These are phyloP conservation scores for Trichoderma harzianum DNA, from an alignment of 2,329 filamentous ascomycete genomes.

Conservation along the genomic window DNA sequence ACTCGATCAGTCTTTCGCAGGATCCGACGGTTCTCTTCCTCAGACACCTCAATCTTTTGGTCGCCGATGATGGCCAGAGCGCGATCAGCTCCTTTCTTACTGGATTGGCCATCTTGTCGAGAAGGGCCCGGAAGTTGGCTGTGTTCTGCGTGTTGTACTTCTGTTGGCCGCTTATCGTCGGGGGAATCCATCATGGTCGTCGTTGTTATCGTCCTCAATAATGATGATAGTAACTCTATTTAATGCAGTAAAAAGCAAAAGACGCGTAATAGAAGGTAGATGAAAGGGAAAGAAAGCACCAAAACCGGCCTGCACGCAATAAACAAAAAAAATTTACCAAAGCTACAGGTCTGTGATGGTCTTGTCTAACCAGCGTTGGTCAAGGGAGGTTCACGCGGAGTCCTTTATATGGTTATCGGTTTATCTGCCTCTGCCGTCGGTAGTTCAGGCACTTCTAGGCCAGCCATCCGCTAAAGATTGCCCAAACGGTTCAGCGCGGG, in stretches of 20 bases:
- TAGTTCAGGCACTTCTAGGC: not conserved
- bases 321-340: not conserved
- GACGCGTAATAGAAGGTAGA: not conserved
- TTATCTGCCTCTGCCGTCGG: not conserved
- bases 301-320: not conserved
- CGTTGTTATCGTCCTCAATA: not conserved
- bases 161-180: not conserved
- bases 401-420: not conserved
- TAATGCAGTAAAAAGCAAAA: not conserved
- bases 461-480: not conserved
- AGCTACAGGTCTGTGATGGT: not conserved
- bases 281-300: not conserved
- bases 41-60: slow-evolving; percentile 18
- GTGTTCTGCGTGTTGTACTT: slow-evolving; percentile 11
- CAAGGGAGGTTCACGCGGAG: not conserved
- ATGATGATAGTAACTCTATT: not conserved
- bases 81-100: slow-evolving; percentile 1
- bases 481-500: not conserved
- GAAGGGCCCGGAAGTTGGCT: not conserved
- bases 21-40: slow-evolving; percentile 41
- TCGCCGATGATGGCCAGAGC: slow-evolving; percentile 5
- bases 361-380: not conserved
- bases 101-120: not conserved
- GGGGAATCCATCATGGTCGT: not conserved
- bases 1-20: slow-evolving; percentile 58